These are phyloP conservation scores for Aegilops longissima DNA, from an alignment of 176 grass and related monocot genomes.

Conservation along the genomic window DNA sequence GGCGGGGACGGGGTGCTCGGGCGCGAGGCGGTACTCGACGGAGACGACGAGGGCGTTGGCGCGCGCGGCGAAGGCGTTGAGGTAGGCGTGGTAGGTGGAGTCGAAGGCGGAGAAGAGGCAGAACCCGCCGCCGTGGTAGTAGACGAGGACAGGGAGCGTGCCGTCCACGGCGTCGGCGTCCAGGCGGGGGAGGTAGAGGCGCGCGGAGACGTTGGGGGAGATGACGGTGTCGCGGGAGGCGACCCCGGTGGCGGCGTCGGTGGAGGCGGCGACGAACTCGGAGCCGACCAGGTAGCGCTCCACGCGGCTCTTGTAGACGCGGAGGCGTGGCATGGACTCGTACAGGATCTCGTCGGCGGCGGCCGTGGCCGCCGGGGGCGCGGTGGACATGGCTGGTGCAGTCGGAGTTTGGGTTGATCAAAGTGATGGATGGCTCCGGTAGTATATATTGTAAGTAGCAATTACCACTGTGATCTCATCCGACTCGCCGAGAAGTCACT, in stretches of 20 bases:
- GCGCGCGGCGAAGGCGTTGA: slow-evolving; percentile 38
- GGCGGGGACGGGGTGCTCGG: slow-evolving; percentile 66
- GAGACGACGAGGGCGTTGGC: slow-evolving; percentile 50
- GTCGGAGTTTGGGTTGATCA: too few species aligned
- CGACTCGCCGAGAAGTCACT: not conserved
- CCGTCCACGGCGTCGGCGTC: not conserved
- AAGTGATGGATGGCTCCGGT: not conserved
- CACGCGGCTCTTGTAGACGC: not conserved
- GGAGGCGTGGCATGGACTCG: not conserved
- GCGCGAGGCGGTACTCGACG: slow-evolving; percentile 80
- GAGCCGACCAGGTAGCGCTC: not conserved
- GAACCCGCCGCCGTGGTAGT: slow-evolving; percentile 67
- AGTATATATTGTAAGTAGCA: not conserved
- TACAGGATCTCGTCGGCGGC: not conserved
- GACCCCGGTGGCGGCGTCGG: slow-evolving; percentile 40
- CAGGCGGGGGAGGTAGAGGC: slow-evolving; percentile 40
- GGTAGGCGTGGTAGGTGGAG: slow-evolving; percentile 49
- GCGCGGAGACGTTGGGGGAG: not conserved
- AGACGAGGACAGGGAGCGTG: slow-evolving; percentile 51
- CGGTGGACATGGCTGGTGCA: not conserved
- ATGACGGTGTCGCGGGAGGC: slow-evolving; percentile 46
- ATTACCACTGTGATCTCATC: too few species aligned
- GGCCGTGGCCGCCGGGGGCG: too few species aligned
- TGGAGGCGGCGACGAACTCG: slow-evolving; percentile 9
- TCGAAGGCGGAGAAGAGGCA: slow-evolving; percentile 64